Percentiles rank a stretch among this genome's conserved stretches.
These are phyloP conservation scores for Fusarium succisae DNA, from an alignment of 2,329 filamentous ascomycete species.

Conservation along the genomic window DNA sequence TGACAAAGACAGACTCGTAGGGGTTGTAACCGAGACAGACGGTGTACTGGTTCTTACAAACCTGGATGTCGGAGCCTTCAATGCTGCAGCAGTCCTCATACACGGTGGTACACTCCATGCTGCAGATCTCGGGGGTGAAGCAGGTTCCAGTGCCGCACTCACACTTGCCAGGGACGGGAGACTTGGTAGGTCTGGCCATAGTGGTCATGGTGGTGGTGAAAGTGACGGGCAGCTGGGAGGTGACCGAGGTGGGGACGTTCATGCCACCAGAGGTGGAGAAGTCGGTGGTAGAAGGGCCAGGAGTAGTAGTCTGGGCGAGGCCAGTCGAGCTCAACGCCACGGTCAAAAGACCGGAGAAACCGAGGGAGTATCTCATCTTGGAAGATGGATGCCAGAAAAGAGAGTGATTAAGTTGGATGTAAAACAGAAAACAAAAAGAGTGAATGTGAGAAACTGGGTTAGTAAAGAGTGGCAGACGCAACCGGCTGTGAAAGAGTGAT, in stretches of 20 bases:
- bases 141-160: constrained; percentile 6
- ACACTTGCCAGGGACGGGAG: background rate
- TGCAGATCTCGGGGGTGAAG: constrained; percentile 20
- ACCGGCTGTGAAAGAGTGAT: constrained; percentile 31
- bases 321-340: constrained; percentile 21
- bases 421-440: constrained; percentile 19
- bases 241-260: constrained; percentile 17
- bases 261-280: background rate
- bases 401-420: constrained; percentile 24
- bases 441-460: background rate
- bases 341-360: constrained; percentile 34
- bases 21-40: constrained; percentile 30
- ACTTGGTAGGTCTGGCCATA: constrained; percentile 6
- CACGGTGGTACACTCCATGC: constrained; percentile 19
- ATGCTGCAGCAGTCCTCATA: constrained; percentile 22
- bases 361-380: constrained; percentile 33
- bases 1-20: background rate
- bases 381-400: background rate
- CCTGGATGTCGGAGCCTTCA: background rate
- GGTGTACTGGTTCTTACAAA: constrained; percentile 20
- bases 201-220: constrained; percentile 18
- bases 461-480: constrained; percentile 33
- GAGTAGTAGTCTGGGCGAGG: constrained; percentile 4
- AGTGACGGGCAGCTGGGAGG: background rate
- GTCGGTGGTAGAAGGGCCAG: background rate